phyloP scores from a whole-genome alignment of 1,284 basidiomycete species.

The Pholiota adiposa region DNA sequence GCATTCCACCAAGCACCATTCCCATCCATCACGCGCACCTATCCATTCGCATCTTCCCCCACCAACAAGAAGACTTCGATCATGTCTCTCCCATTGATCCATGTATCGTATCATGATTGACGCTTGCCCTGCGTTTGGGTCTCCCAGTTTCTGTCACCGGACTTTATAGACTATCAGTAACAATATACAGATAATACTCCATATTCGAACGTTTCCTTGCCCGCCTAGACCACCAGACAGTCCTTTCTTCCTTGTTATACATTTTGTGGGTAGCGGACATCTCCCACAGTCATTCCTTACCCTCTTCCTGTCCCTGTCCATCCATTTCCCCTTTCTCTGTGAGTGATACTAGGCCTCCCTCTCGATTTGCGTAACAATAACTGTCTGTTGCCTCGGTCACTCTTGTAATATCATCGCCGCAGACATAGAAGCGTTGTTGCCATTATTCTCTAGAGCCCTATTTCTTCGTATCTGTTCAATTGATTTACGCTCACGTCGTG shows the following conservation, averaged over 20 bases:
- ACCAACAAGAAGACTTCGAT: too few species aligned
- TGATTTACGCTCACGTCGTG: too few species aligned
- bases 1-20: background rate
- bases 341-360: background rate
- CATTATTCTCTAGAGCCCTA: background rate
- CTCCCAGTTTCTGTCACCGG: background rate
- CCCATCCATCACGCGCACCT: background rate
- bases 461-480: background rate
- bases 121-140: background rate
- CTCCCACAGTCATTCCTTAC: background rate
- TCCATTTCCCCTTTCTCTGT: background rate
- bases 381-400: background rate
- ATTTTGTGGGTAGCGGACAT: background rate
- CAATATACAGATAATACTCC: background rate
- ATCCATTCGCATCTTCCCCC: background rate
- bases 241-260: background rate
- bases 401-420: background rate
- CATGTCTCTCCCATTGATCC: background rate
- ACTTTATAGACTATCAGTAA: constrained; percentile 1
- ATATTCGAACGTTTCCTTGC: background rate
- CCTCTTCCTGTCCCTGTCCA: background rate
- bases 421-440: background rate
- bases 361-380: background rate
- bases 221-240: background rate
- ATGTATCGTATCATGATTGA: background rate